phyloP scores from a whole-genome alignment of 129 eudicot species.

The Deinandra increscens region DNA sequence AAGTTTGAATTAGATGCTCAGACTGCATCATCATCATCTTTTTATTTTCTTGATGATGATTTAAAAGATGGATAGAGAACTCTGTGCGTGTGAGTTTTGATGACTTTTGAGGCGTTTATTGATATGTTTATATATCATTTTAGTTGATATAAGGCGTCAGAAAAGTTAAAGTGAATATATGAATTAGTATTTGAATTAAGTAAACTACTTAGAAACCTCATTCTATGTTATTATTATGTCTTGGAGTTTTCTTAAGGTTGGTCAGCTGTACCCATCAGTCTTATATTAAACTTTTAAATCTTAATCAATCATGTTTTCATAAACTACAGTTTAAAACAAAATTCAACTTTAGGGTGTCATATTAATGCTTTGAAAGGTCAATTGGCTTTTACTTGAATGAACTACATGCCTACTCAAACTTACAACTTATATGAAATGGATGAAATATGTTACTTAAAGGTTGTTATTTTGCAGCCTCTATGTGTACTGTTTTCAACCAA shows the following conservation, averaged over 20 bases:
- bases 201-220: slow-evolving; percentile 29
- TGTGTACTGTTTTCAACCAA: slow-evolving; percentile 12
- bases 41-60: slow-evolving; percentile 18
- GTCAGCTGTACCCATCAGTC: slow-evolving; percentile 28
- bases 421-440: not conserved
- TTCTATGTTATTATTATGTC: slow-evolving; percentile 15
- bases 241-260: slow-evolving; percentile 35
- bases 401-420: not conserved
- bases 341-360: slow-evolving; percentile 5
- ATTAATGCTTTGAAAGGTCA: not conserved
- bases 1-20: slow-evolving; percentile 40
- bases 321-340: slow-evolving; percentile 15
- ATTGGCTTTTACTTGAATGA: not conserved
- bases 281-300: slow-evolving; percentile 24
- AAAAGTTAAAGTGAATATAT: slow-evolving; percentile 32
- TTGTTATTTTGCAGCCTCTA: slow-evolving; percentile 3
- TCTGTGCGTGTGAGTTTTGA: slow-evolving; percentile 23
- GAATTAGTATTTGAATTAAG: slow-evolving; percentile 25
- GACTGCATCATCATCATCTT: slow-evolving; percentile 44
- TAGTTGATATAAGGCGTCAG: slow-evolving; percentile 6
- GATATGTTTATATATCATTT: slow-evolving; percentile 31
- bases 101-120: slow-evolving; percentile 18
- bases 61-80: slow-evolving; percentile 11
- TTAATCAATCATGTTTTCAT: slow-evolving; percentile 6
- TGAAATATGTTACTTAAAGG: slow-evolving; percentile 9